A percentile compares a stretch with the other conserved stretches of the same genome.
These are phyloP conservation scores for Phylloporus sp. DNA, from an alignment of 768 basidiomycete genomes.

Conservation along the genomic window DNA sequence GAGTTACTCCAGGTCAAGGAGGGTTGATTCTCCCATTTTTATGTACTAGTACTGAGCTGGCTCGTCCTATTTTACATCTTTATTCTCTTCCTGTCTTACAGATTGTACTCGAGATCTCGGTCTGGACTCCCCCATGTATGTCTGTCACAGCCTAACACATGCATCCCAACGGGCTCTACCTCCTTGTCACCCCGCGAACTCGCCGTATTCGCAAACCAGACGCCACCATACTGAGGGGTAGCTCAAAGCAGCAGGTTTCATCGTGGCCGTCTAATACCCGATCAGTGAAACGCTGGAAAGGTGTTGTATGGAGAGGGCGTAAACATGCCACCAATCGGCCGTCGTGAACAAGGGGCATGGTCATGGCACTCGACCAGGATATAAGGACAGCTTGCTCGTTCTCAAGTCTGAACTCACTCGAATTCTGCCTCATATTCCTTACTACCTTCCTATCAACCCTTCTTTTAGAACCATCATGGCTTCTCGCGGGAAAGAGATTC, in stretches of 20 bases:
- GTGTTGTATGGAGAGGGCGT: conserved; percentile 7
- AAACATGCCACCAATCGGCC: conserved; percentile 12
- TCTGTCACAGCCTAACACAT: conserved; percentile 3
- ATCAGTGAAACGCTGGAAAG: conserved; percentile 23
- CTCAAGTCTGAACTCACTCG: background rate
- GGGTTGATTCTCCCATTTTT: conserved; percentile 19
- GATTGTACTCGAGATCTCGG: conserved; percentile 15
- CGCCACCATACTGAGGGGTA: conserved; percentile 7
- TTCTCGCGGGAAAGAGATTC: conserved; percentile 26
- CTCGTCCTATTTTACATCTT: conserved; percentile 13
- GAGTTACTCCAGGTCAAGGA: conserved; percentile 31
- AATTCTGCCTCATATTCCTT: background rate
- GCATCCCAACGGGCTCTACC: background rate
- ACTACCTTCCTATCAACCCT: background rate
- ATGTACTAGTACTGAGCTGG: conserved; percentile 22
- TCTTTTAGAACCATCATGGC: conserved; percentile 18
- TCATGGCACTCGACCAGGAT: conserved; percentile 9
- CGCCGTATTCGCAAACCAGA: conserved; percentile 13
- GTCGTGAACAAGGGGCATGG: conserved; percentile 15
- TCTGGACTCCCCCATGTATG: conserved; percentile 2
- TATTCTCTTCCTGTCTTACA: conserved; percentile 12
- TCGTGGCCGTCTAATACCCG: conserved; percentile 26
- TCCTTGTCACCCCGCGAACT: conserved; percentile 4
- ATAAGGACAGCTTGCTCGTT: conserved; percentile 9
- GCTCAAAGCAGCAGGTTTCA: conserved; percentile 17